Evolutionary conservation across 305 asterid species (phyloP).

Genomic region (Nicotiana rustica): DNA sequence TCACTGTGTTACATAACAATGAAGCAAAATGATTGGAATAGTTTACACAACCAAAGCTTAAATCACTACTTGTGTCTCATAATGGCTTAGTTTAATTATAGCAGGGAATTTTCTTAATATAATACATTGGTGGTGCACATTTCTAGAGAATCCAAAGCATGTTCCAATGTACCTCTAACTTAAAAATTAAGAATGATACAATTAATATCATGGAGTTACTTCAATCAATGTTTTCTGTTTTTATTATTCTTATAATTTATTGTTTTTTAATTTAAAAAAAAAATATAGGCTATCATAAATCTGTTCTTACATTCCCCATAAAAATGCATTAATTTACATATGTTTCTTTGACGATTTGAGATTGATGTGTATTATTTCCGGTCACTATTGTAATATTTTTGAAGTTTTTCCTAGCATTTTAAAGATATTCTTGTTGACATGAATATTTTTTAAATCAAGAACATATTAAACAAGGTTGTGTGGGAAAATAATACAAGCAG

Average conservation of each 20-base stretch:
- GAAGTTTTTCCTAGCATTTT: not conserved
- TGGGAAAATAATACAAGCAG: too few species aligned
- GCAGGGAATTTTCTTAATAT: not conserved
- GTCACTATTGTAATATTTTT: not conserved
- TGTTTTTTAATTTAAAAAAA: too few species aligned
- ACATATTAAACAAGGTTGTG: not conserved
- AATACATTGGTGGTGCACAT: slow-evolving; percentile 27
- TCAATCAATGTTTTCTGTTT: slow-evolving; percentile 1
- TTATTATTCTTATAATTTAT: not conserved
- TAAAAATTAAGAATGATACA: too few species aligned
- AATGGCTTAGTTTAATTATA: slow-evolving; percentile 3
- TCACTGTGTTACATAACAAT: slow-evolving; percentile 31
- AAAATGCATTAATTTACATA: too few species aligned
- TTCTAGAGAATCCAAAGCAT: slow-evolving; percentile 26
- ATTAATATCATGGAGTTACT: not conserved
- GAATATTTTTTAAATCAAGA: not conserved
- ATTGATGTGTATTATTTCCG: not conserved
- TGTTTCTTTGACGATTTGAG: not conserved
- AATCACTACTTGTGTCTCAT: slow-evolving; percentile 32
- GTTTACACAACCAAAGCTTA: slow-evolving; percentile 4
- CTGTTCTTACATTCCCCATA: not conserved
- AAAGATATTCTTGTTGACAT: not conserved
- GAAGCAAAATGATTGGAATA: slow-evolving; percentile 36
- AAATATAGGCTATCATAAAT: too few species aligned
- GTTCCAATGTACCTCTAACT: not conserved